Evolutionary conservation across 371 early-diverging fungal genomes (phyloP).

Genomic region (Syncephalis fuscata): DNA sequence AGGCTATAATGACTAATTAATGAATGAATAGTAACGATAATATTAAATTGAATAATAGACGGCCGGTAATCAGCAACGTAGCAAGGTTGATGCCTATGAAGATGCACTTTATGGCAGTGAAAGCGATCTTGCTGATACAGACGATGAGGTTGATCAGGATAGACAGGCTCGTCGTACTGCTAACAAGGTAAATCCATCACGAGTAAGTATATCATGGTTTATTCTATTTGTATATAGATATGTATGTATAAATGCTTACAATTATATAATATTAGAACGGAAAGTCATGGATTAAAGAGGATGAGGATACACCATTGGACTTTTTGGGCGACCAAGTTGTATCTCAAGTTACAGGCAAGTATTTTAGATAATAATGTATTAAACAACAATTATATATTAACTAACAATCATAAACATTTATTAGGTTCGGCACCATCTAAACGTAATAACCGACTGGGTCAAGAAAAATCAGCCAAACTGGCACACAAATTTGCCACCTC

Average conservation of each 20-base stretch:
- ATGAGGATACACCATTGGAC: slow-evolving; percentile 72
- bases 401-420: slow-evolving; percentile 2
- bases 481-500: slow-evolving; percentile 33
- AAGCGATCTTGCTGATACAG: slow-evolving; percentile 65
- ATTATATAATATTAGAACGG: slow-evolving; percentile 20
- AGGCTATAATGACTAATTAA: no score
- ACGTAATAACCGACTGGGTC: slow-evolving; percentile 3
- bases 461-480: slow-evolving; percentile 20
- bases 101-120: slow-evolving; percentile 82
- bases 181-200: neutral
- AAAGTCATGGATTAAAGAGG: slow-evolving; percentile 56
- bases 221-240: neutral
- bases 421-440: slow-evolving; percentile 9
- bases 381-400: neutral
- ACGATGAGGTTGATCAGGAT: slow-evolving; percentile 18
- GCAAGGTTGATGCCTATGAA: slow-evolving; percentile 65
- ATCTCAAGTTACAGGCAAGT: slow-evolving; percentile 43
- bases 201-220: neutral
- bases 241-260: slow-evolving; percentile 15
- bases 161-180: slow-evolving; percentile 11
- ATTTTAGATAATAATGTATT: neutral
- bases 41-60: neutral
- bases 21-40: no score
- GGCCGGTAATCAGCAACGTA: neutral
- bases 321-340: slow-evolving; percentile 80